A percentile compares a stretch with the other conserved stretches of the same genome.
phyloP scores from a whole-genome alignment of 2,329 filamentous ascomycete genomes.

The Amylocarpus encephaloides region DNA sequence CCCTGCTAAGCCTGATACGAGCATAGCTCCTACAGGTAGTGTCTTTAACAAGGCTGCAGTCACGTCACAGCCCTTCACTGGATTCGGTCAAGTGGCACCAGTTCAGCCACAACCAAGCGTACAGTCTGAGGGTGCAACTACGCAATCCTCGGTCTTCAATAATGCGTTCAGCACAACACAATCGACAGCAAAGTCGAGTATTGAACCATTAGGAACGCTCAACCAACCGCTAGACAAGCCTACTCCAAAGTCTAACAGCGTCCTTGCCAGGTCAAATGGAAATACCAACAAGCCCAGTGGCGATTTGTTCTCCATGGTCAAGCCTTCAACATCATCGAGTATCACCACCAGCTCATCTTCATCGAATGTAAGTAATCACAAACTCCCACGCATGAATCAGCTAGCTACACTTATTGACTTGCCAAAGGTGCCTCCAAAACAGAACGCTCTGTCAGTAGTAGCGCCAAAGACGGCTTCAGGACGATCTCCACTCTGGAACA shows the following conservation, averaged over 20 bases:
- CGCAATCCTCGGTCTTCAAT: conserved; percentile 2
- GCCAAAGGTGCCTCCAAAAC: neutral
- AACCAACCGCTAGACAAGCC: conserved; percentile 7
- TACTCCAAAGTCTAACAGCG: conserved; percentile 12
- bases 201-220: conserved; percentile 8
- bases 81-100: neutral
- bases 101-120: conserved; percentile 7
- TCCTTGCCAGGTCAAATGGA: neutral
- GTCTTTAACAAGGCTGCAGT: neutral
- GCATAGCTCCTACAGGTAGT: neutral
- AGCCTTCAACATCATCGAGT: neutral
- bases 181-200: conserved; percentile 1
- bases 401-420: neutral
- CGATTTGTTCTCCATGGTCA: neutral
- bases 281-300: neutral
- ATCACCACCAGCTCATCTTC: neutral
- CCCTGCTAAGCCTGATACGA: neutral
- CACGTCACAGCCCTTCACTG: neutral
- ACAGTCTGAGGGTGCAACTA: conserved; percentile 8
- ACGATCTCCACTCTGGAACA: neutral
- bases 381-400: neutral
- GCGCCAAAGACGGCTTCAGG: neutral
- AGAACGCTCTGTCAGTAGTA: neutral
- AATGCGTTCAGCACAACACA: conserved; percentile 12
- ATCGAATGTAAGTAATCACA: neutral